phyloP scores from a whole-genome alignment of 192 early-diverging fungal genomes.

The Linnemannia elongata region DNA sequence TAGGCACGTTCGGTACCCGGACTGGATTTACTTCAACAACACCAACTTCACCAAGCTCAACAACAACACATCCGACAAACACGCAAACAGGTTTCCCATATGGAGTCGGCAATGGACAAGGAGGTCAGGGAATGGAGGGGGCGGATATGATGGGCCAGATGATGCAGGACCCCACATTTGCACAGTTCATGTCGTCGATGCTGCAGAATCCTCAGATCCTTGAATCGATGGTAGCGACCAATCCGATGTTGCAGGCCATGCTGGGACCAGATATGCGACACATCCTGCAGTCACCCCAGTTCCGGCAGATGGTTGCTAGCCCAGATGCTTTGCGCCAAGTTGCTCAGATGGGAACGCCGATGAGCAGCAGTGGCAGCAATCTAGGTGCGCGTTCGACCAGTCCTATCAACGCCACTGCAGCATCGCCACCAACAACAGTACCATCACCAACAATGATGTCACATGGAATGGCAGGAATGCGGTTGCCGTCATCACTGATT shows the following conservation, averaged over 20 bases:
- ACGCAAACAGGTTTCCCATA: neutral
- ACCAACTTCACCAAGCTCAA: constrained; percentile 9
- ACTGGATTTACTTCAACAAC: neutral
- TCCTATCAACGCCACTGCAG: too few relatives aligned
- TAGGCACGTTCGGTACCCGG: neutral
- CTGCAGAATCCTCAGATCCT: constrained; percentile 88
- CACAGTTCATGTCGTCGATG: constrained; percentile 83
- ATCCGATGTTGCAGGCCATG: constrained; percentile 83
- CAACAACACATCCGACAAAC: constrained; percentile 3
- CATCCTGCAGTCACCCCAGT: constrained; percentile 81
- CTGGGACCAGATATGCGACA: constrained; percentile 83
- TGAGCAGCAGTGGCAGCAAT: neutral
- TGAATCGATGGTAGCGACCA: constrained; percentile 84
- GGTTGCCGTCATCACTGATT: neutral
- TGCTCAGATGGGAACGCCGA: constrained; percentile 64
- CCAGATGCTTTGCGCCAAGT: constrained; percentile 83
- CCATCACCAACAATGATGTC: neutral
- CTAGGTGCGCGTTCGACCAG: neutral
- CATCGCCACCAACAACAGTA: neutral
- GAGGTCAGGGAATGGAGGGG: constrained; percentile 52
- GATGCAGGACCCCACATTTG: constrained; percentile 87
- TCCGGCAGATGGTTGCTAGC: constrained; percentile 84
- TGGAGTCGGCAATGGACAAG: neutral
- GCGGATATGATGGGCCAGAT: constrained; percentile 63
- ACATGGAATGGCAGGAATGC: neutral